phyloP scores from a whole-genome alignment of 2,329 filamentous ascomycete species.

The Ophiosphaerella herpotricha region DNA sequence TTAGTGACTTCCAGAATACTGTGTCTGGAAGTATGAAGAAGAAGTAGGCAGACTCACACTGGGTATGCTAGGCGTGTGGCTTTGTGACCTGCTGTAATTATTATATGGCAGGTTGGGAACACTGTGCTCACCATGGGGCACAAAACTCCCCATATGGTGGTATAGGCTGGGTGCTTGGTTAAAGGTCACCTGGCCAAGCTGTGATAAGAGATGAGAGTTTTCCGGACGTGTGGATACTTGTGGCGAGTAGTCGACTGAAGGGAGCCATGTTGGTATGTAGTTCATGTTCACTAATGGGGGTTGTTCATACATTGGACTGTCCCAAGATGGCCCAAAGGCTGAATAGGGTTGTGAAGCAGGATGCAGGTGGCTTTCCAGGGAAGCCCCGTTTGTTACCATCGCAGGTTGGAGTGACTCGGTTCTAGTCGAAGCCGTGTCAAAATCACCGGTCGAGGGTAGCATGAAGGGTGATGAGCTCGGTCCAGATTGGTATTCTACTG shows the following conservation, averaged over 20 bases:
- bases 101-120: constrained; percentile 11
- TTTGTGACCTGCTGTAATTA: constrained; percentile 8
- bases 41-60: constrained; percentile 25
- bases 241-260: constrained; percentile 12
- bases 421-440: constrained; percentile 11
- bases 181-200: constrained; percentile 4
- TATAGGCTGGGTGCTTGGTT: constrained; percentile 17
- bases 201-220: constrained; percentile 11
- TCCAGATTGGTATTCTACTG: constrained; percentile 19
- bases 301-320: constrained; percentile 17
- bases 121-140: constrained; percentile 14
- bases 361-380: constrained; percentile 16
- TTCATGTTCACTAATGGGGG: constrained; percentile 14
- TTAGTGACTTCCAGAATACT: constrained; percentile 13
- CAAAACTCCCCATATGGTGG: constrained; percentile 15
- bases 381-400: constrained; percentile 8
- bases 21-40: constrained; percentile 10
- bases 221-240: constrained; percentile 11
- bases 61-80: constrained; percentile 11
- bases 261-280: constrained; percentile 26
- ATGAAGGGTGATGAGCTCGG: constrained; percentile 9
- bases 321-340: constrained; percentile 21
- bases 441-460: constrained; percentile 14
- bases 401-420: constrained; percentile 12
- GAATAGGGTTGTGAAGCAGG: constrained; percentile 17